These are phyloP conservation scores for Sporothrix mexicana DNA, from an alignment of 2,329 filamentous ascomycete genomes.

Conservation along the genomic window DNA sequence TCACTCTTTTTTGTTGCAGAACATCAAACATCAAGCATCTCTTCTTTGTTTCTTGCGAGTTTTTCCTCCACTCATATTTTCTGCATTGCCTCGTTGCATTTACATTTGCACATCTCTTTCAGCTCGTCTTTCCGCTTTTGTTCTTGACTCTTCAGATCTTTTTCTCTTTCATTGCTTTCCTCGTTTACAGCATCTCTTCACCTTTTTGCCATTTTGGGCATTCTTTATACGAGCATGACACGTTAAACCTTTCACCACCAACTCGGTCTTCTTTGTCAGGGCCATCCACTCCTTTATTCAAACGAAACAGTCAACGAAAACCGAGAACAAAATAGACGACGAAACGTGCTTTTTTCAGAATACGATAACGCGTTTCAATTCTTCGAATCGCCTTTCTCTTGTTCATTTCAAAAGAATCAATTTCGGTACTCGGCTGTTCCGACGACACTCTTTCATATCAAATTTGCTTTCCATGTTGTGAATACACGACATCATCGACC, in stretches of 20 bases:
- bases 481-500: background rate
- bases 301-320: background rate
- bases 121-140: background rate
- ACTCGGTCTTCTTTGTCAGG: slow-evolving; percentile 22
- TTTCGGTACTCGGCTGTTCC: background rate
- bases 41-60: too few relatives aligned
- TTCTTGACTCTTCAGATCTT: background rate
- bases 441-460: background rate
- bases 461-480: slow-evolving; percentile 20
- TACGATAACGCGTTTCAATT: background rate
- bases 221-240: slow-evolving; percentile 12
- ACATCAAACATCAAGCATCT: background rate
- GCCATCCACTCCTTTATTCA: slow-evolving; percentile 30
- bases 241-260: slow-evolving; percentile 18
- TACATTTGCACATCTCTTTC: too few relatives aligned
- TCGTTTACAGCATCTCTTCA: background rate
- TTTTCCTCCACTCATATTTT: too few relatives aligned
- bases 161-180: slow-evolving; percentile 15
- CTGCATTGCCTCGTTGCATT: too few relatives aligned
- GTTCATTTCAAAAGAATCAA: background rate
- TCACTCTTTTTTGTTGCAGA: slow-evolving; percentile 12
- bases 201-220: too few relatives aligned
- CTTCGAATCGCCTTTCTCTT: background rate
- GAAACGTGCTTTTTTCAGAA: background rate
- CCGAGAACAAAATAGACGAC: background rate